Base-by-base conservation (phyloP, 345 rosid genomes). In the Adansonia digitata region DNA sequence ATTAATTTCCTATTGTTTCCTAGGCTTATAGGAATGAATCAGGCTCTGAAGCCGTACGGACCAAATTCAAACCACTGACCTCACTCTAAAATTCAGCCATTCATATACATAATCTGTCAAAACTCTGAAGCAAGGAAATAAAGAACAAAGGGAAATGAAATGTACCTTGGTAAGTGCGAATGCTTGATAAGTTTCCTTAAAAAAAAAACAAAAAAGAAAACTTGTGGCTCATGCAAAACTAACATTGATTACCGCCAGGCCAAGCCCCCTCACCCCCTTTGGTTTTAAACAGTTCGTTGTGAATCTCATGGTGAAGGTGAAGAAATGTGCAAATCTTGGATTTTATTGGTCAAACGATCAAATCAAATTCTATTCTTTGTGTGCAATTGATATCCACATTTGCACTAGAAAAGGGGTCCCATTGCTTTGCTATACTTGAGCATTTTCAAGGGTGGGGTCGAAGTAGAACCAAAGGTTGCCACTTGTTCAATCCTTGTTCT, bases 191-290 rank as follows among this genome's bases (percentile, higher is more conserved):
- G n/a, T n/a, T n/a, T n/a, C n/a, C n/a, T n/a, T n/a, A n/a, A n/a
- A n/a, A n/a, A n/a, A n/a, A n/a, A n/a, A n/a, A n/a, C n/a, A n/a
- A n/a, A n/a, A 31, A 31, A 31, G 3, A 31, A 77, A 78, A 74
- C 48, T 64, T 55, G 71, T 56, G 84, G 77, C 51, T 49, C 51
- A 18, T 59, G 69, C 46, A 31, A 45, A 35, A 76, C 51, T 74
- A 42, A 20, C 53, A 52, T 29, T 52, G 49, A 61, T 69, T 55
- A 72, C 49, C 65, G 60, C 71, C 63, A 20, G n/a, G n/a, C n/a
- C n/a, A n/a, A n/a, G n/a, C n/a, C n/a, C n/a, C n/a, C n/a, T n/a
- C n/a, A 0, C 43, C 43, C 5, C 12, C 27, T 48, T 4, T 9
- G 7, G 40, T n/a, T 42, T 69, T 74, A 53, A 63, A 69, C 34